A percentile compares a stretch with the other conserved stretches of the same genome.
These are phyloP conservation scores for Rhodotorula kratochvilovae DNA, from an alignment of 768 basidiomycete species.

Conservation along the genomic window DNA sequence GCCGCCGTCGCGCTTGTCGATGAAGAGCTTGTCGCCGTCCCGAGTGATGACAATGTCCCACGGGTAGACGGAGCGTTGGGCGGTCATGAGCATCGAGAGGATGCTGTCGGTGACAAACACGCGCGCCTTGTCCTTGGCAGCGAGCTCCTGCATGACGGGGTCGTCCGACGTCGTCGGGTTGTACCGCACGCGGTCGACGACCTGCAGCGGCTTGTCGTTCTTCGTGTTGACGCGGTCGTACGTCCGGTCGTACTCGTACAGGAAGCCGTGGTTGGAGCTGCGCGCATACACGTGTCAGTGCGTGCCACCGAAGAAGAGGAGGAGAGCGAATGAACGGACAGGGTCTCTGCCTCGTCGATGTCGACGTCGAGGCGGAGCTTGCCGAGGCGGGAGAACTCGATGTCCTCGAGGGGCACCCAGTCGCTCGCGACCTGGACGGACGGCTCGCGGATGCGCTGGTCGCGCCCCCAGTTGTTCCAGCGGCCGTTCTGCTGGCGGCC, in stretches of 20 bases:
- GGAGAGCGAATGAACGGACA: conserved; percentile 57
- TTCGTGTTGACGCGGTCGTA: conserved; percentile 95
- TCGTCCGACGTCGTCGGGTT: conserved; percentile 98
- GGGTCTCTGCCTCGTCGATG: conserved; percentile 66
- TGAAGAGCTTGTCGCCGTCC: conserved; percentile 86
- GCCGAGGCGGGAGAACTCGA: conserved; percentile 85
- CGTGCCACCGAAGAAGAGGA: neutral
- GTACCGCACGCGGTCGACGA: conserved; percentile 90
- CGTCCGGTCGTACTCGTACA: conserved; percentile 86
- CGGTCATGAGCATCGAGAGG: conserved; percentile 90
- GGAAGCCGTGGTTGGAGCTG: conserved; percentile 79
- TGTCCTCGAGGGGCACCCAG: conserved; percentile 95
- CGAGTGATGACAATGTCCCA: conserved; percentile 97
- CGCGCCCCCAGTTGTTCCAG: conserved; percentile 41
- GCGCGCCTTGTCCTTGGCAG: conserved; percentile 70
- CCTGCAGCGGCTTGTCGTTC: conserved; percentile 80
- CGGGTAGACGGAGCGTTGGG: conserved; percentile 88
- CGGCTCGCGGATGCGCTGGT: conserved; percentile 83
- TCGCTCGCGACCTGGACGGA: conserved; percentile 86
- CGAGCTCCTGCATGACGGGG: conserved; percentile 90
- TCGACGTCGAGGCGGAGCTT: conserved; percentile 94
- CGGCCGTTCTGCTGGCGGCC: conserved; percentile 48
- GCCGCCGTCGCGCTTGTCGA: conserved; percentile 91
- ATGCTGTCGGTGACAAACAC: conserved; percentile 95
- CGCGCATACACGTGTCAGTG: conserved; percentile 20